Base-by-base conservation (phyloP, 129 eudicot genomes). In the Tagetes erecta region DNA sequence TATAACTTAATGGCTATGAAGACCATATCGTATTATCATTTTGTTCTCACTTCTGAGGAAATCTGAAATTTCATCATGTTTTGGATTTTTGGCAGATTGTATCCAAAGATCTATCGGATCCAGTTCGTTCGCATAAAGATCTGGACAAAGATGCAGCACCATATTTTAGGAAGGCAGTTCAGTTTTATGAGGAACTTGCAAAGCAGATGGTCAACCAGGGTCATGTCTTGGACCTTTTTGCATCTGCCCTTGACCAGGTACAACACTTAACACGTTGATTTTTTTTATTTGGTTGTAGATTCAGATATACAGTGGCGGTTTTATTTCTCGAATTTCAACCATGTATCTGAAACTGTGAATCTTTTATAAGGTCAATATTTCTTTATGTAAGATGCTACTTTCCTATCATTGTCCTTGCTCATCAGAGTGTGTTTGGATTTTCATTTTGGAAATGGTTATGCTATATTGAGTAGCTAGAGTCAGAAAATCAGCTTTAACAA, bases 201-300 rank as follows among this genome's bases (percentile, higher is more conserved):
- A 88, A 93, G 81, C 98, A 93, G 86, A 86, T 93, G 59, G 97
- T 88, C 49, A 86, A 82, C 76, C 97, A 90, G 78, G 98, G 98
- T 74, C 98, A 93, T 76, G 96, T 93, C 45, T 78, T 93, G 86
- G 98, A 93, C 72, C 86, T 93, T 80, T 93, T 90, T 83, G 98
- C 98, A 59, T 93, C 98, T 59, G 98, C 98, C 68, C 97, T 93
- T 76, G 98, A 93, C 73, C 98, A 93, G 97, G 98, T 93, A 67
- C 59, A 73, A 42, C 45, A 11, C 13, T 76, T 71, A 34, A 41
- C 46, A 37, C 60, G 65, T 50, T 49, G 64, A 70, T 12, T n/a
- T 5, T 68, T 76, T 31, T 67, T 30, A 67, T 57, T 30, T 67
- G 38, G 42, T 14, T 34, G 45, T 67, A 76, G 59, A 36, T 45